Evolutionary conservation across 805 yeast species (phyloP), one percentile per base, ranked within the genome.

Genomic region (Candida ulmi): DNA sequence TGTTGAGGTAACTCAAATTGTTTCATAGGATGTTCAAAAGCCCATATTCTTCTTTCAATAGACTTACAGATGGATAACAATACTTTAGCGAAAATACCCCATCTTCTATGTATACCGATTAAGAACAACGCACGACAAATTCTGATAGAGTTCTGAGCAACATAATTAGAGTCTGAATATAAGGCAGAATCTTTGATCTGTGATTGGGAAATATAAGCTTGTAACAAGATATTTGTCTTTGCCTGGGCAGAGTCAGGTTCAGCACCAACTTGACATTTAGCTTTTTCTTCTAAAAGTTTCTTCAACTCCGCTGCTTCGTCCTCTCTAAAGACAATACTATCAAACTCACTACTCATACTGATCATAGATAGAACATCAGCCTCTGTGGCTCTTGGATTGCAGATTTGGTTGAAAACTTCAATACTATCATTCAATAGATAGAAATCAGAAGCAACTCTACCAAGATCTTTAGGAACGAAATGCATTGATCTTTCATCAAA

Each of bases 111-210:
- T 27, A 93, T 66, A 28, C 95, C 95, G 45, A 93, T 79, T 45
- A 90, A 64, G 51, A 93, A 88, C 36, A 95, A 67, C 0, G 99
- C 96, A 19, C 98, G 76, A 48, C 95, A 78, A 26, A 93, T 91
- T 68, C 99, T 80, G 1, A 91, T 88, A 4, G 97, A 76, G 54
- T 93, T 93, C 54, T 93, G 99, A 1, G 98, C 97, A 41, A 93
- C 95, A 58, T 93, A 93, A 46, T 87, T 84, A 36, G 86, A 72
- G 60, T 93, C 99, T 0, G 97, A 87, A 3, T 76, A 68, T 42
- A 93, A 66, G 0, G 99, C 83, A 4, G 96, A 79, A 42, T 88
- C 96, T 42, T 72, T 76, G 28, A 90, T 75, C 11, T 60, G 51
- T 1, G 88, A 78, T 41, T 80, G 78, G 0, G 97, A 88, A 24